Evolutionary conservation across 371 early-diverging fungal species (phyloP).

Genomic region (Apophysomyces ossiformis): DNA sequence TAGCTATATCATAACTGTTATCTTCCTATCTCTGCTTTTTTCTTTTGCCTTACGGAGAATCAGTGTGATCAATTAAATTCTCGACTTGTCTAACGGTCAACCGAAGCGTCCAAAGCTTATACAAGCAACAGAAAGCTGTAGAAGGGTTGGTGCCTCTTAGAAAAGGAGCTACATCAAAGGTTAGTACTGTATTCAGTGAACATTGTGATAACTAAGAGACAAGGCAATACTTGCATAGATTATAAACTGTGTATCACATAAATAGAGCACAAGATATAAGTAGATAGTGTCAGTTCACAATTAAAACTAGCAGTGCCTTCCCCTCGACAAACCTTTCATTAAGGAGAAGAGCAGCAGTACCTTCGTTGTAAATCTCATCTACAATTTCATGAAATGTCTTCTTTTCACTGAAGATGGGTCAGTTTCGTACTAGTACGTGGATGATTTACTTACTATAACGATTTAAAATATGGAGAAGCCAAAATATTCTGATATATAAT

Average conservation of each 20-base stretch:
- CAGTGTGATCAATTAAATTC: constrained; percentile 75
- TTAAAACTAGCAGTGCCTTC: not conserved
- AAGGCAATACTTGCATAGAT: constrained; percentile 20
- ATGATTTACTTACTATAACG: constrained; percentile 60
- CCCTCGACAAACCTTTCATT: constrained; percentile 35
- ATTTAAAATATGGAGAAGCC: constrained; percentile 73
- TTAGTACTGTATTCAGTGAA: not conserved
- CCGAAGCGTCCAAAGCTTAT: constrained; percentile 84
- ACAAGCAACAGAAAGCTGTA: constrained; percentile 85
- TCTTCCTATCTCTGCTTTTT: not conserved
- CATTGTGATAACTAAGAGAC: not conserved
- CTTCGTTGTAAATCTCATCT: constrained; percentile 81
- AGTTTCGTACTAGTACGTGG: not conserved
- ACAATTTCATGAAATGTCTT: constrained; percentile 85
- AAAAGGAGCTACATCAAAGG: constrained; percentile 70
- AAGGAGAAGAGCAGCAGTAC: constrained; percentile 41
- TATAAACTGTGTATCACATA: constrained; percentile 13
- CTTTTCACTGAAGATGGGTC: constrained; percentile 58
- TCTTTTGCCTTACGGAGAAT: constrained; percentile 71
- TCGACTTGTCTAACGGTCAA: constrained; percentile 81
- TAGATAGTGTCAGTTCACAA: constrained; percentile 9
- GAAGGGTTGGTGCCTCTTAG: constrained; percentile 82
- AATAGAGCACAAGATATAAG: constrained; percentile 7
- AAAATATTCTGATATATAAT: constrained; percentile 75
- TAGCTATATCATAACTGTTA: constrained; percentile 49